These are phyloP conservation scores for Gyrodon lividus DNA, from an alignment of 768 basidiomycete genomes.

Conservation along the genomic window DNA sequence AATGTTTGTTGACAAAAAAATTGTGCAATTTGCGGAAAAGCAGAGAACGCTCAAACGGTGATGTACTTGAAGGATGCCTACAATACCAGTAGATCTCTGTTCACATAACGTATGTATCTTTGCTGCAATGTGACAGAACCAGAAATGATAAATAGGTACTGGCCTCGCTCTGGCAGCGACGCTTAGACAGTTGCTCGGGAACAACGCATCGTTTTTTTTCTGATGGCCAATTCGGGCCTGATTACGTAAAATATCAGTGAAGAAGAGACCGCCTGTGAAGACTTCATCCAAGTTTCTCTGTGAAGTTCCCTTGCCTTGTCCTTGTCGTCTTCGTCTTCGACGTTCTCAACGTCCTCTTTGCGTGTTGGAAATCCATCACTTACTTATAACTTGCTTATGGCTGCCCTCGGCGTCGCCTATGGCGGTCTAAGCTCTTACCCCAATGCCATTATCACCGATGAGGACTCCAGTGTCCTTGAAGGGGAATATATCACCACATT, in stretches of 20 bases:
- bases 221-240: not conserved
- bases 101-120: constrained; percentile 1
- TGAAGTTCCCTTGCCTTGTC: constrained; percentile 12
- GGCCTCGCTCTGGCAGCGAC: constrained; percentile 18
- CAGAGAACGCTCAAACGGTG: constrained; percentile 82
- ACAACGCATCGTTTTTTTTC: not conserved
- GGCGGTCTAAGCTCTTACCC: constrained; percentile 15
- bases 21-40: constrained; percentile 96
- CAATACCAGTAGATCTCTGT: too few species aligned
- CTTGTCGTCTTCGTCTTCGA: constrained; percentile 11
- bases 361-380: not conserved
- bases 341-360: constrained; percentile 6
- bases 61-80: constrained; percentile 4
- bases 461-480: constrained; percentile 36
- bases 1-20: constrained; percentile 92
- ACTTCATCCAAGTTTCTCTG: constrained; percentile 15
- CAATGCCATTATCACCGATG: constrained; percentile 24
- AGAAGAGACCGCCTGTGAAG: constrained; percentile 12
- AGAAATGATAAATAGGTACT: too few species aligned
- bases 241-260: constrained; percentile 27
- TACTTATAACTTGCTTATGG: constrained; percentile 19
- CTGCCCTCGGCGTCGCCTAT: constrained; percentile 26
- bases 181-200: not conserved
- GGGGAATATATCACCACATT: constrained; percentile 66
- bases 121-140: constrained; percentile 13